These are phyloP conservation scores for Clavispora phyllophila DNA, from an alignment of 805 yeast species.

Conservation along the genomic window DNA sequence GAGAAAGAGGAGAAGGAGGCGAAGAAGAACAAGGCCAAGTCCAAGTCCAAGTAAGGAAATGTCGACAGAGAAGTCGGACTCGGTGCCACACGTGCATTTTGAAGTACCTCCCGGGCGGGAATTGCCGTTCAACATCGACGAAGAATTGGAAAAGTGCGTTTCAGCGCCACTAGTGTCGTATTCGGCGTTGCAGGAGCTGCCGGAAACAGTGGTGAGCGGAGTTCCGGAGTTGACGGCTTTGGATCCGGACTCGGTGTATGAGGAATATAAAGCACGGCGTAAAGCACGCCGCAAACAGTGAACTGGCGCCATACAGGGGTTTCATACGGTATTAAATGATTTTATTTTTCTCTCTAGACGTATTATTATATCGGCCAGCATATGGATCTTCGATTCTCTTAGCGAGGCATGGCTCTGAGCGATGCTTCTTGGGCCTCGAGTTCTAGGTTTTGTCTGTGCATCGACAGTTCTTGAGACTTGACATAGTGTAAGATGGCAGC, in stretches of 20 bases:
- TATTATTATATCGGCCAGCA: no score
- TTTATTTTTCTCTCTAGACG: background rate
- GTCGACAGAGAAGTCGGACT: conserved; percentile 5
- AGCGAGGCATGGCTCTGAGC: conserved; percentile 40
- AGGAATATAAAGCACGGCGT: conserved; percentile 7
- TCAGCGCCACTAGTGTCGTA: background rate
- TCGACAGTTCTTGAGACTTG: conserved; percentile 30
- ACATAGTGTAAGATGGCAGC: conserved; percentile 40
- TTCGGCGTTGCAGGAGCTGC: background rate
- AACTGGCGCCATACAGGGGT: background rate
- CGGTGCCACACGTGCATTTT: conserved; percentile 6
- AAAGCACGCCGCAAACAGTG: background rate
- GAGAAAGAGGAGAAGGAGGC: conserved; percentile 54
- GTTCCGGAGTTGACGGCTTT: conserved; percentile 23
- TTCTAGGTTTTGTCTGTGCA: conserved; percentile 51
- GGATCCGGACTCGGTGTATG: conserved; percentile 21
- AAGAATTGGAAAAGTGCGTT: background rate
- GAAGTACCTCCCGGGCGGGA: background rate
- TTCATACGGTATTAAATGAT: background rate
- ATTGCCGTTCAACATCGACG: background rate
- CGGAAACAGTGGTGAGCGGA: conserved; percentile 2
- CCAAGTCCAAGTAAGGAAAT: conserved; percentile 6
- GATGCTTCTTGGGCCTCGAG: conserved; percentile 61
- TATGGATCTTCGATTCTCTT: no score
- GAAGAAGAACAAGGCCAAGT: conserved; percentile 15